A percentile compares a stretch with the other conserved stretches of the same genome.
Evolutionary conservation across 805 yeast genomes (phyloP).

Genomic region (Monosporozyma yasuniensis): DNA sequence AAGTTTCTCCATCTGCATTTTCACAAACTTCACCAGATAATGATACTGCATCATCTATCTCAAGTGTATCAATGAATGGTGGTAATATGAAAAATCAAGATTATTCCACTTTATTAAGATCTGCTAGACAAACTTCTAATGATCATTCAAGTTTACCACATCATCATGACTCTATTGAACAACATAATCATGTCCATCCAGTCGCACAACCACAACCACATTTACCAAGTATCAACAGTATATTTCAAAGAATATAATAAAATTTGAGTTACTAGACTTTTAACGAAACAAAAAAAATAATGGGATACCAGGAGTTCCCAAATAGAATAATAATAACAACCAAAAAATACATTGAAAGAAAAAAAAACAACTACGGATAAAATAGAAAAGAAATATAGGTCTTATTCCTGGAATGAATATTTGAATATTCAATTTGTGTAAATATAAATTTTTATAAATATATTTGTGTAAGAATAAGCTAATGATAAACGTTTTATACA

Average conservation of each 20-base stretch:
- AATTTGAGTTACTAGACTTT: background rate
- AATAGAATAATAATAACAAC: background rate
- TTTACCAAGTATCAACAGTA: constrained; percentile 23
- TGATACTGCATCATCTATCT: background rate
- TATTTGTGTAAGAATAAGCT: background rate
- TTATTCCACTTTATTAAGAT: background rate
- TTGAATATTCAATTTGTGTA: background rate
- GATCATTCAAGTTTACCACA: background rate
- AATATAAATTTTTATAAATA: background rate
- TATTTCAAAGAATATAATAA: constrained; percentile 21
- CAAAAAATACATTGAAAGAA: background rate
- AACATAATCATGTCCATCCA: background rate
- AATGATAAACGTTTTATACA: background rate
- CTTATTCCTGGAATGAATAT: background rate
- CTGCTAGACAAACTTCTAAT: background rate
- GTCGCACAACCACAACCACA: background rate
- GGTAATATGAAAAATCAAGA: constrained; percentile 5
- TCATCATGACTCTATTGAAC: background rate
- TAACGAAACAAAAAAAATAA: background rate
- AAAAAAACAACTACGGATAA: background rate
- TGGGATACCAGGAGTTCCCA: background rate
- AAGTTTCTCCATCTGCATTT: constrained; percentile 14
- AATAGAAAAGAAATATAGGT: background rate
- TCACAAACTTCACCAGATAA: constrained; percentile 6
- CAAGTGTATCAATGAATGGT: constrained; percentile 2